phyloP scores from a whole-genome alignment of 2,329 filamentous ascomycete species.

The Hypocrella siamensis region DNA sequence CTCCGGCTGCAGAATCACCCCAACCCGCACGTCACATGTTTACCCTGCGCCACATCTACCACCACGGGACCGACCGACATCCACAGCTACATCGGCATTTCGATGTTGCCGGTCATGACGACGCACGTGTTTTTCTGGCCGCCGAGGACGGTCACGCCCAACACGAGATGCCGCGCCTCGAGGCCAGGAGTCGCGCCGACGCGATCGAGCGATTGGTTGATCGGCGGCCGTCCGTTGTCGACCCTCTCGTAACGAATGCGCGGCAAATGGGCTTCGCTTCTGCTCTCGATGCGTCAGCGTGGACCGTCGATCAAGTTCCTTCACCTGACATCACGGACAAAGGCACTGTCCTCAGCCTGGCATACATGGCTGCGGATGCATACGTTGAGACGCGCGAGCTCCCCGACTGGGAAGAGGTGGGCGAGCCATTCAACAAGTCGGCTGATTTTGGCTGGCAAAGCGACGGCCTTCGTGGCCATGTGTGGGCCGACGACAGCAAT shows the following conservation, averaged over 20 bases:
- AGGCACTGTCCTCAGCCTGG: constrained; percentile 67
- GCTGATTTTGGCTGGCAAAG: constrained; percentile 84
- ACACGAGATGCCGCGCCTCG: constrained; percentile 35
- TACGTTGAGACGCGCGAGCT: constrained; percentile 61
- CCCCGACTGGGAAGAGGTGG: constrained; percentile 72
- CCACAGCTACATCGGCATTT: constrained; percentile 62
- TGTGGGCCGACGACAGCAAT: constrained; percentile 78
- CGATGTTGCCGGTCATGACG: constrained; percentile 46
- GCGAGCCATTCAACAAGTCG: constrained; percentile 67
- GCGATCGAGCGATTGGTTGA: constrained; percentile 73
- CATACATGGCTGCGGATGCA: constrained; percentile 77
- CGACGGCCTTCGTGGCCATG: constrained; percentile 80
- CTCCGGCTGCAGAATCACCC: constrained; percentile 26
- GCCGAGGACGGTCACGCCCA: constrained; percentile 40
- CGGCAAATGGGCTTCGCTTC: constrained; percentile 52
- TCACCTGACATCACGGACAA: constrained; percentile 78
- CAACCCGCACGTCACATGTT: constrained; percentile 40
- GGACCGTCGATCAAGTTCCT: constrained; percentile 65
- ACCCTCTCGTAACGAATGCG: constrained; percentile 61
- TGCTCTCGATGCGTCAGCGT: constrained; percentile 56
- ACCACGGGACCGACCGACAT: constrained; percentile 71
- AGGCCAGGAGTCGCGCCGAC: constrained; percentile 46
- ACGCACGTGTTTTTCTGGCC: constrained; percentile 38
- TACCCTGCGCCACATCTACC: constrained; percentile 76
- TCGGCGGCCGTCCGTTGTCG: constrained; percentile 58